These are phyloP conservation scores for Aspergillus melleus DNA, from an alignment of 2,329 filamentous ascomycete genomes.

Conservation along the genomic window DNA sequence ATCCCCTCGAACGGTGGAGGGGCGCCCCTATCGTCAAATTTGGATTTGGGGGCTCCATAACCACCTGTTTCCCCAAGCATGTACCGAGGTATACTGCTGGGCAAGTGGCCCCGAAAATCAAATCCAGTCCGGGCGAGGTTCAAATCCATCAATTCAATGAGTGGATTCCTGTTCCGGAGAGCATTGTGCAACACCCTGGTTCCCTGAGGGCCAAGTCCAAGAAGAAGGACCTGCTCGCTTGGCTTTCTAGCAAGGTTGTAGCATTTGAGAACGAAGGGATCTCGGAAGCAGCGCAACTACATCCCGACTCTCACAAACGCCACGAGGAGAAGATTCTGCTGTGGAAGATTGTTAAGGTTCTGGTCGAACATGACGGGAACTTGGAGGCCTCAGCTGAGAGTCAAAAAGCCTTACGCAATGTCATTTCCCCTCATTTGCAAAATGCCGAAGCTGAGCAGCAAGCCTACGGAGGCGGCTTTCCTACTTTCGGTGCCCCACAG, in stretches of 20 bases:
- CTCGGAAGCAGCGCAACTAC: slow-evolving; percentile 50
- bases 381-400: slow-evolving; percentile 72
- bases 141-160: slow-evolving; percentile 75
- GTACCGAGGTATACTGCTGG: slow-evolving; percentile 82
- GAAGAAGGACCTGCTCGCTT: slow-evolving; percentile 87
- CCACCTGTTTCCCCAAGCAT: slow-evolving; percentile 85
- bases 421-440: slow-evolving; percentile 65
- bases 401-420: slow-evolving; percentile 70
- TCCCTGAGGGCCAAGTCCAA: slow-evolving; percentile 86
- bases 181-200: slow-evolving; percentile 80
- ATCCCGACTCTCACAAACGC: slow-evolving; percentile 60
- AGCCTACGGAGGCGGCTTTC: slow-evolving; percentile 22
- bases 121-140: slow-evolving; percentile 79
- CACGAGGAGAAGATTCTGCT: slow-evolving; percentile 76
- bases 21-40: slow-evolving; percentile 84
- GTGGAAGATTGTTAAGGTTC: slow-evolving; percentile 79
- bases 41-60: slow-evolving; percentile 79
- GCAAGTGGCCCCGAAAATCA: slow-evolving; percentile 71
- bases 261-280: slow-evolving; percentile 60
- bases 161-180: slow-evolving; percentile 68
- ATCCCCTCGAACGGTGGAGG: slow-evolving; percentile 86
- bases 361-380: slow-evolving; percentile 83
- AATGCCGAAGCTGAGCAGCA: slow-evolving; percentile 30
- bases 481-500: slow-evolving; percentile 40
- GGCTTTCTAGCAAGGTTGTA: slow-evolving; percentile 77